Evolutionary conservation across 805 yeast species (phyloP), one percentile per base, ranked within the genome.

Genomic region (Yarrowia osloensis): DNA sequence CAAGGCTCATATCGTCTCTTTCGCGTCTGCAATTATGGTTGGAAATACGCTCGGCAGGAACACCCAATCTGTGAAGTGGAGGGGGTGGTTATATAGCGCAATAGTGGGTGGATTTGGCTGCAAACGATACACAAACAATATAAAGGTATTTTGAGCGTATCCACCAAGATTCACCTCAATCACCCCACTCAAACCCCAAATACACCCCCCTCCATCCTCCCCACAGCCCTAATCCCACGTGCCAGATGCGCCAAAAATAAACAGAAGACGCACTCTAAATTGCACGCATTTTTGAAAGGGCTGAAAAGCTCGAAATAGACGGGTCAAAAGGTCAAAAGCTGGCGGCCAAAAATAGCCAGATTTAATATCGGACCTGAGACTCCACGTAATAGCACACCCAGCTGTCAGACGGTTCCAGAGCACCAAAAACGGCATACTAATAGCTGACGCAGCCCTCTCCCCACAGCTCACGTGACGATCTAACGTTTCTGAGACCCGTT

Each of bases 401-500:
- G n/a, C 31, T 46, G 52, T 46, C 52, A 28, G 17, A 22, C 24
- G 28, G 17, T 11, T 12, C 2, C 12, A 13, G 22, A n/a, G n/a
- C n/a, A n/a, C 50, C 50, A 31, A 26, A 46, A 26, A 7, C 1
- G 50, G 50, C 7, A 46, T 46, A 46, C 21, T 46, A 46, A 46
- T 46, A 24, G 50, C n/a, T 15, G 17, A 21, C 31, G n/a, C 12
- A 11, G 8, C 31, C 8, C 15, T 3, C 31, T 28, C 31, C 50
- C 35, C 52, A 47, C 33, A 47, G 52, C 35, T 50, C 57, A 50
- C 57, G 57, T 50, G 46, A 35, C 33, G 39, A 31, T 22, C 24
- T 26, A 54, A 54, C 62, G 61, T 17, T 29, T 11, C 12, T 13
- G 5, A 6, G 21, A 8, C n/a, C 29, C 12, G 19, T 29, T 21